Base-by-base conservation (phyloP, 2,329 filamentous ascomycete genomes). In the Colletotrichum costaricense region DNA sequence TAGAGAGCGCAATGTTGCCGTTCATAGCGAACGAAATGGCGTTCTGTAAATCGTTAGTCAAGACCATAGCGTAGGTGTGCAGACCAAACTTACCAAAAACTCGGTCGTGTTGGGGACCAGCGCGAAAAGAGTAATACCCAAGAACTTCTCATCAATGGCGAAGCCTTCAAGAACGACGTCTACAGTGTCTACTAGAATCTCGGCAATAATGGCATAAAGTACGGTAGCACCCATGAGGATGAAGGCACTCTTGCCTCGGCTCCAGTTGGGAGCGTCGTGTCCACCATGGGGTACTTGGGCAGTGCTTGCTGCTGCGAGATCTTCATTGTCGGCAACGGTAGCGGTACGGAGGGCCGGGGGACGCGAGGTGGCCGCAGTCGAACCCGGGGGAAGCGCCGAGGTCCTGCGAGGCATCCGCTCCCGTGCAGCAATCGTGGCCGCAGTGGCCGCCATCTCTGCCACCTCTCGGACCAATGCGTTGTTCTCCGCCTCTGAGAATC, bases 11-110 rank as follows among this genome's bases (percentile, higher is more conserved):
- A 82, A 99, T 98, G 82, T 99, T 99, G 73, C 97, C 97, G 80
- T 99, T 98, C 96, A 99, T 99, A 67, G 97, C 97, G 81, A 99
- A 99, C 0, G 95, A 98, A 73, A 99, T 99, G 81, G 96, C 97
- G 83, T 99, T 99, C 92, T 95, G 16, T 2, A n/a, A 12, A 26
- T 56, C 33, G 38, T 74, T 54, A 73, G 60, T 38, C 28, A 5
- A 52, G 24, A 38, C 24, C 19, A 11, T 22, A 26, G 7, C 11
- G 11, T 6, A 24, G 12, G n/a, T 35, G 28, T 28, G 28, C n/a
- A 42, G 57, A 73, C 75, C n/a, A 77, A 26, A 84, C 92, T 85
- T 88, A 96, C 93, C 86, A 99, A 82, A 81, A 99, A 99, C 81
- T 99, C 97, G 1, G 97, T 99, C 1, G 97, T 98, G 85, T 99